phyloP scores from a whole-genome alignment of 2,329 filamentous ascomycete species.

The Eutypella sp. region DNA sequence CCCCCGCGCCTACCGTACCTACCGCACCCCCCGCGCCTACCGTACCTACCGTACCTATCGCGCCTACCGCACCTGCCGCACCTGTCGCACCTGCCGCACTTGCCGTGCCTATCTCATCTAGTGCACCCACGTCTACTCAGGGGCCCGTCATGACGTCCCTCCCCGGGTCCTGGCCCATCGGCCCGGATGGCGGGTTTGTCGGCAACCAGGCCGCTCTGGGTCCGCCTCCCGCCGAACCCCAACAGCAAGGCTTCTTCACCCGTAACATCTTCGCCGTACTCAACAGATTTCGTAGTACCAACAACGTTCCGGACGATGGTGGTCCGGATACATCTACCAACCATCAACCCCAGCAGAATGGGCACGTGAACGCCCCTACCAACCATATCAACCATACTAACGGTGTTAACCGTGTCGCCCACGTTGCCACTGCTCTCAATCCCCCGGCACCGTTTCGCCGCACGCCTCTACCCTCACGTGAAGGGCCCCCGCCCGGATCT shows the following conservation, averaged over 20 bases:
- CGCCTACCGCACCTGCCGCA: neutral
- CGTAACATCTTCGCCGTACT: neutral
- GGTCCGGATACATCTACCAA: neutral
- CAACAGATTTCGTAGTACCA: neutral
- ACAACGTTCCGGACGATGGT: neutral
- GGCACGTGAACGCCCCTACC: neutral
- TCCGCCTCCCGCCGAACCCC: neutral
- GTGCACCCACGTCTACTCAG: neutral
- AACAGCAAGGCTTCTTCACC: neutral
- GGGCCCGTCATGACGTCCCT: slow-evolving; percentile 1
- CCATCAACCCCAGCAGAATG: too few relatives aligned
- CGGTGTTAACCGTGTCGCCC: neutral
- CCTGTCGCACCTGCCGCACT: neutral
- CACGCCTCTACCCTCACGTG: too few relatives aligned
- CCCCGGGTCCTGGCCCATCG: slow-evolving; percentile 14
- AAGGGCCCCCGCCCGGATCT: too few relatives aligned
- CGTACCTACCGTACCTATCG: neutral
- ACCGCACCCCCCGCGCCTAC: too few relatives aligned
- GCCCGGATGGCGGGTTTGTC: slow-evolving; percentile 1
- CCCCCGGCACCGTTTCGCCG: too few relatives aligned
- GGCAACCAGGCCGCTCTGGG: slow-evolving; percentile 1
- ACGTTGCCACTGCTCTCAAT: too few relatives aligned
- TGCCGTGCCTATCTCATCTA: neutral
- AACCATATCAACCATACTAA: neutral
- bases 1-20: too few relatives aligned